phyloP scores from a whole-genome alignment of 306 rosid genomes.

The Urtica urens region DNA sequence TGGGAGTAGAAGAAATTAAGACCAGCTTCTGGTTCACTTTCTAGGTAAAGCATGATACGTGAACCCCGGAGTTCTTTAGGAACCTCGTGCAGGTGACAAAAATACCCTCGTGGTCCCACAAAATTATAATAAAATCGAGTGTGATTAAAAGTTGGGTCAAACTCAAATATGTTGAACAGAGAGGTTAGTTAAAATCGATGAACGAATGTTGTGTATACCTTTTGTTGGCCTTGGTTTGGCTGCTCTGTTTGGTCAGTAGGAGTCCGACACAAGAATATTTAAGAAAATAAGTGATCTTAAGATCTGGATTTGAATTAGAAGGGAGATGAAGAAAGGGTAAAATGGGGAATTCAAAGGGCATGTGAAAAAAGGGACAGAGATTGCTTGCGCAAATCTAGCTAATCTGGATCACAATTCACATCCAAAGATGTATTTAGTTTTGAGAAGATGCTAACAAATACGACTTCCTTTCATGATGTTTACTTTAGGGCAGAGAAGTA shows the following conservation, averaged over 20 bases:
- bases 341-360: conserved; percentile 23
- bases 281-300: too few relatives aligned
- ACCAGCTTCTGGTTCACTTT: too few relatives aligned
- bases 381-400: conserved; percentile 93
- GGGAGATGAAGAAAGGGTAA: conserved; percentile 5
- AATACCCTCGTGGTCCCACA: conserved; percentile 8
- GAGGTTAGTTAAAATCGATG: conserved; percentile 26
- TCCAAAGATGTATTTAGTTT: conserved; percentile 16
- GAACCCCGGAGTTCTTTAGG: conserved; percentile 29
- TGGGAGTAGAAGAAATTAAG: too few relatives aligned
- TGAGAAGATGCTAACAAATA: too few relatives aligned
- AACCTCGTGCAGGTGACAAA: conserved; percentile 1
- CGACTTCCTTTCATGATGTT: too few relatives aligned
- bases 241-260: conserved; percentile 31
- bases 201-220: conserved; percentile 35
- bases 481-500: too few relatives aligned
- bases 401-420: conserved; percentile 42
- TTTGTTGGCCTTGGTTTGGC: conserved; percentile 25
- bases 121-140: neutral
- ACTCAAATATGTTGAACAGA: conserved; percentile 12
- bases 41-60: conserved; percentile 25
- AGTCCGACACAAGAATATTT: conserved; percentile 8
- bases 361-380: conserved; percentile 29
- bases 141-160: conserved; percentile 9
- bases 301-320: neutral